Percentiles rank a stretch among this genome's conserved stretches.
Conservation (phyloP, 1,139 yeast genomes). For the Kodamaea plutei region DNA sequence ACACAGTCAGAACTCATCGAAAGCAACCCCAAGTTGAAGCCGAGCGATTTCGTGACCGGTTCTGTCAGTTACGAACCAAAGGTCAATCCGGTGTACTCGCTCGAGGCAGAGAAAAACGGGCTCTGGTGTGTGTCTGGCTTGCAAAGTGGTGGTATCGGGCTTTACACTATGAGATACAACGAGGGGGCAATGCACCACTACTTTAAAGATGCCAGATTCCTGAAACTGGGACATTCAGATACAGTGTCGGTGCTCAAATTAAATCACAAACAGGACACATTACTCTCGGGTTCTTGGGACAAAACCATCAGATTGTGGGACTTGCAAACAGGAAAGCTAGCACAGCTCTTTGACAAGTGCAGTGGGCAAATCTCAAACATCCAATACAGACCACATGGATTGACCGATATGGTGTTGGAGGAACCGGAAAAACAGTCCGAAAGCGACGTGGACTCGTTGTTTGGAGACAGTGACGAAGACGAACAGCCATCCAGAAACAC, state of each 20-base stretch:
- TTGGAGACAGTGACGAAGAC: slow-evolving; percentile 75
- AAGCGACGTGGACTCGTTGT: slow-evolving; percentile 68
- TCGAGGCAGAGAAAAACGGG: slow-evolving; percentile 80
- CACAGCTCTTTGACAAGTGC: slow-evolving; percentile 46
- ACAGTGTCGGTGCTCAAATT: slow-evolving; percentile 72
- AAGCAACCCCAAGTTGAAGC: slow-evolving; percentile 42
- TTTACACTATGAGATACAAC: slow-evolving; percentile 76
- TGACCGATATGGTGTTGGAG: slow-evolving; percentile 22
- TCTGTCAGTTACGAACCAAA: slow-evolving; percentile 55
- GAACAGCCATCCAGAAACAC: slow-evolving; percentile 20
- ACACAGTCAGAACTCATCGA: slow-evolving; percentile 36
- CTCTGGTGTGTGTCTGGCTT: slow-evolving; percentile 85
- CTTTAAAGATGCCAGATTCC: slow-evolving; percentile 30
- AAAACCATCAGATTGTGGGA: slow-evolving; percentile 80
- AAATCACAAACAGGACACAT: slow-evolving; percentile 54
- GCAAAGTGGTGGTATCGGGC: slow-evolving; percentile 77
- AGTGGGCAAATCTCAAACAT: slow-evolving; percentile 79
- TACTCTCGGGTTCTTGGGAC: slow-evolving; percentile 92
- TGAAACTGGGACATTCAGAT: slow-evolving; percentile 50
- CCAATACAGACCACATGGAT: slow-evolving; percentile 74
- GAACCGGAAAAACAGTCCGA: slow-evolving; percentile 32
- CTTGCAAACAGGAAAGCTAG: slow-evolving; percentile 62
- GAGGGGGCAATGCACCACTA: slow-evolving; percentile 84
- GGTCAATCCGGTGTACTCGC: slow-evolving; percentile 79
- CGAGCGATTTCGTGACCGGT: slow-evolving; percentile 40